Conservation (phyloP, 2,329 filamentous ascomycete species). For the Dendryphion nanum region DNA sequence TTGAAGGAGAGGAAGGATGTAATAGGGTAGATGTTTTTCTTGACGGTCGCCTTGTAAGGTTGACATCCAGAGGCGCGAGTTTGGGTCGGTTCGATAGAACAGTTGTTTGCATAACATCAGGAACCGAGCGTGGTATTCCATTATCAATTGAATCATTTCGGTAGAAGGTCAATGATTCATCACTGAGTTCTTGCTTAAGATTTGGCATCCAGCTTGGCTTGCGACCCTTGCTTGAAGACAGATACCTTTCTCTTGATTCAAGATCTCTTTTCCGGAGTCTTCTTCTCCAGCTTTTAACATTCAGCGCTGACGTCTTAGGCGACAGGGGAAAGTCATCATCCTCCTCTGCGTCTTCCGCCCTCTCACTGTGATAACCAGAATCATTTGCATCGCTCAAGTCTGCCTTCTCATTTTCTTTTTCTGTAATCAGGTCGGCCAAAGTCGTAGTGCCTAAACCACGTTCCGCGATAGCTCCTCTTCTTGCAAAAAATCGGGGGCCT, state of each 20-base stretch:
- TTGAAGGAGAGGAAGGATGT: neutral
- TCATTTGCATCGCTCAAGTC: constrained; percentile 8
- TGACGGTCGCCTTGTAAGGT: neutral
- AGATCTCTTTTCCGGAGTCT: neutral
- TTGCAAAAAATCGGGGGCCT: constrained; percentile 18
- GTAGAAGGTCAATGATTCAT: constrained; percentile 2
- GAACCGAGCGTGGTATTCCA: neutral
- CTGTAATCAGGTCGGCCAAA: neutral
- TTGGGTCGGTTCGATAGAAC: neutral
- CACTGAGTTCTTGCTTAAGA: constrained; percentile 20
- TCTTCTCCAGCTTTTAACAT: neutral
- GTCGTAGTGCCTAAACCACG: constrained; percentile 15
- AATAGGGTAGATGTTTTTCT: neutral
- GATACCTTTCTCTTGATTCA: neutral
- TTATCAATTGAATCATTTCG: constrained; percentile 10
- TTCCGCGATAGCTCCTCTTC: constrained; percentile 28
- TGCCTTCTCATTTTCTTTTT: neutral
- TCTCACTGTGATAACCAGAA: constrained; percentile 18
- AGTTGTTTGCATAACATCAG: neutral
- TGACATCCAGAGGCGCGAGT: constrained; percentile 1
- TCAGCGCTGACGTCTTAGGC: neutral
- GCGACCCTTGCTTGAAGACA: constrained; percentile 6
- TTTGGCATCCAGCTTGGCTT: constrained; percentile 23
- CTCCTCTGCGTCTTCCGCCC: constrained; percentile 18
- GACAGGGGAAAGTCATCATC: constrained; percentile 7